Evolutionary conservation across 371 early-diverging fungal genomes (phyloP).

Genomic region (Neoconidiobolus thromboides): DNA sequence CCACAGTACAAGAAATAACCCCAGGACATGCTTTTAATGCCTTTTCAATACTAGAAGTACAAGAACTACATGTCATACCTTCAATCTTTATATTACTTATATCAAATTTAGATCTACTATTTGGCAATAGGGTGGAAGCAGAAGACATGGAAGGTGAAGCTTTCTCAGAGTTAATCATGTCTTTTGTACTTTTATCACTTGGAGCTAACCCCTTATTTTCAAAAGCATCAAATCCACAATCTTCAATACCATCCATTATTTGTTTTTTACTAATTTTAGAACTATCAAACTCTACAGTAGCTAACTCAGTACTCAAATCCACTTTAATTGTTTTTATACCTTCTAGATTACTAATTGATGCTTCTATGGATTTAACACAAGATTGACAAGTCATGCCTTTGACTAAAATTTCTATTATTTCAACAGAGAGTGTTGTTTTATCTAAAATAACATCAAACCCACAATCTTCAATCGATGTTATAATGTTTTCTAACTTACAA

Average conservation of each 20-base stretch:
- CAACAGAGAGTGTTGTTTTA: neutral
- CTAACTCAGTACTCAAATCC: conserved; percentile 21
- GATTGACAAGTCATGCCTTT: conserved; percentile 77
- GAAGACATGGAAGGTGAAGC: neutral
- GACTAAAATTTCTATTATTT: conserved; percentile 21
- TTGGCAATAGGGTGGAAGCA: conserved; percentile 10
- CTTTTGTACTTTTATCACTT: conserved; percentile 5
- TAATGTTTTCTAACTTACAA: conserved; percentile 10
- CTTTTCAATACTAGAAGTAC: conserved; percentile 60
- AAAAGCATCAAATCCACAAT: conserved; percentile 31
- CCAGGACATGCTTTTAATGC: conserved; percentile 24
- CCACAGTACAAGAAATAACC: conserved; percentile 30
- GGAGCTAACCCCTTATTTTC: conserved; percentile 10
- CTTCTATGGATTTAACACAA: conserved; percentile 48
- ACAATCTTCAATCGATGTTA: conserved; percentile 32
- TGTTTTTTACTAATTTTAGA: conserved; percentile 4
- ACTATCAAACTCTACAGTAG: conserved; percentile 21
- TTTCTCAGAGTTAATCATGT: neutral
- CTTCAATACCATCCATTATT: conserved; percentile 27
- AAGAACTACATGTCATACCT: conserved; percentile 80
- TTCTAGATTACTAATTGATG: conserved; percentile 16
- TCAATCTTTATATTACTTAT: conserved; percentile 15
- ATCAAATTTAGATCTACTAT: too few species aligned
- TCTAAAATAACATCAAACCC: conserved; percentile 22
- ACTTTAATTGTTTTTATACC: conserved; percentile 26